Evolutionary conservation across 2,329 filamentous ascomycete species (phyloP), one percentile per base, ranked within the genome.

Genomic region (Orbilia ellipsospora): DNA sequence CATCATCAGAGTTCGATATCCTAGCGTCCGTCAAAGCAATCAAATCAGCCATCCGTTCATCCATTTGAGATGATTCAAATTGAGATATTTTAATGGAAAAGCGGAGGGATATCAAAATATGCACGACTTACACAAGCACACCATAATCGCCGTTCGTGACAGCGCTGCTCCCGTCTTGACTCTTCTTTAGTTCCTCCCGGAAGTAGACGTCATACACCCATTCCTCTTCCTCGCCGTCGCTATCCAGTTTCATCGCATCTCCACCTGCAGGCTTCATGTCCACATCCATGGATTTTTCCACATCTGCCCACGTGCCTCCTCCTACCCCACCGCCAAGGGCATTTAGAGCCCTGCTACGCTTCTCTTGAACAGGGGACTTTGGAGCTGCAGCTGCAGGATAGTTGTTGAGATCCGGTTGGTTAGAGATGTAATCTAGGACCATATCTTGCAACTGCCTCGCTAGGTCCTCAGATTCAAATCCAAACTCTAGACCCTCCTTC

Each of bases 141-240:
- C 75, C 75, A 56, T 77, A 77, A 61, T 77, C 75, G 57, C 70
- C 75, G 62, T 68, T 69, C 10, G 63, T 67, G 6, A 74, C 62
- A 23, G 60, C 70, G 20, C 57, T 64, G 36, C 60, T 69, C 20
- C 67, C 68, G 18, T 73, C 63, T 48, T 64, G 55, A n/a, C 63
- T 66, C 28, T 77, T 73, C 18, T 77, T 74, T 18, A 80, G 52
- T 45, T 79, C 78, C 55, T 79, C 67, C 18, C 78, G 78, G 42
- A 79, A 76, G 64, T 80, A 80, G 13, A 80, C 78, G 69, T 80
- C 79, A 66, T 80, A 80, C 8, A 80, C 78, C 77, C 78, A 55
- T 74, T 77, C 78, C 52, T 77, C 78, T 16, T 68, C 67, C 36
- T 77, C 78, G 12, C 62, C 77, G 20, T 77, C 70, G 40, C 64